Evolutionary conservation across 1,139 yeast species (phyloP).

Genomic region (Debaryomycetaceae sp.): DNA sequence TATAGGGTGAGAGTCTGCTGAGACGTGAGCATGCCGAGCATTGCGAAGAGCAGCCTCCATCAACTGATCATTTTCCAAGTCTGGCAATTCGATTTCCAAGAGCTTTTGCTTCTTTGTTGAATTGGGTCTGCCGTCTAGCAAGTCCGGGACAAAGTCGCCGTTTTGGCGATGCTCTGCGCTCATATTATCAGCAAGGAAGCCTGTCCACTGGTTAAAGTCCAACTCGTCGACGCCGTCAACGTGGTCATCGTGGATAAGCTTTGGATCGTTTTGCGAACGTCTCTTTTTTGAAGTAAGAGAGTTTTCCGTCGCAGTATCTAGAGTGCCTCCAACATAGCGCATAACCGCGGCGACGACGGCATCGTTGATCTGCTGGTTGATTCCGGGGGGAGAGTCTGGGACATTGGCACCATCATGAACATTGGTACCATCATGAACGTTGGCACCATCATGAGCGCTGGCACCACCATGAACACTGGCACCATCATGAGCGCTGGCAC

Average conservation of each 20-base stretch:
- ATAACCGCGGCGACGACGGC: slow-evolving; percentile 69
- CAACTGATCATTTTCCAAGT: slow-evolving; percentile 41
- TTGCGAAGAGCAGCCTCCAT: slow-evolving; percentile 61
- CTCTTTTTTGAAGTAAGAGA: too few species aligned
- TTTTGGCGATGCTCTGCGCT: slow-evolving; percentile 7
- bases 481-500: slow-evolving; percentile 2
- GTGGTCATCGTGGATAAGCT: slow-evolving; percentile 4
- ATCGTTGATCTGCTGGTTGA: slow-evolving; percentile 34
- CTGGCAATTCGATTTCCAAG: slow-evolving; percentile 16
- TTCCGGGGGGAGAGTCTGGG: slow-evolving; percentile 6
- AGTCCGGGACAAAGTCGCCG: slow-evolving; percentile 2
- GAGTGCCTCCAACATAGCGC: slow-evolving; percentile 55
- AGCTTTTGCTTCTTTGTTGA: slow-evolving; percentile 1
- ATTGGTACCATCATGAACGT: slow-evolving; percentile 1
- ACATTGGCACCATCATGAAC: slow-evolving; percentile 1
- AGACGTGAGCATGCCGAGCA: too few species aligned
- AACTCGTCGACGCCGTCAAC: slow-evolving; percentile 6
- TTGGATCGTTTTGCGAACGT: not conserved
- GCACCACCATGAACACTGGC: not conserved
- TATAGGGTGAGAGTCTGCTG: too few species aligned
- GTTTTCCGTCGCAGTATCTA: slow-evolving; percentile 17
- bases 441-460: slow-evolving; percentile 1
- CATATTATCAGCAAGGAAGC: slow-evolving; percentile 34
- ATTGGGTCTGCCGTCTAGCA: slow-evolving; percentile 1
- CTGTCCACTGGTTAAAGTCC: slow-evolving; percentile 41